phyloP scores from a whole-genome alignment of 2,329 filamentous ascomycete species.

The Coniochaeta sp. region DNA sequence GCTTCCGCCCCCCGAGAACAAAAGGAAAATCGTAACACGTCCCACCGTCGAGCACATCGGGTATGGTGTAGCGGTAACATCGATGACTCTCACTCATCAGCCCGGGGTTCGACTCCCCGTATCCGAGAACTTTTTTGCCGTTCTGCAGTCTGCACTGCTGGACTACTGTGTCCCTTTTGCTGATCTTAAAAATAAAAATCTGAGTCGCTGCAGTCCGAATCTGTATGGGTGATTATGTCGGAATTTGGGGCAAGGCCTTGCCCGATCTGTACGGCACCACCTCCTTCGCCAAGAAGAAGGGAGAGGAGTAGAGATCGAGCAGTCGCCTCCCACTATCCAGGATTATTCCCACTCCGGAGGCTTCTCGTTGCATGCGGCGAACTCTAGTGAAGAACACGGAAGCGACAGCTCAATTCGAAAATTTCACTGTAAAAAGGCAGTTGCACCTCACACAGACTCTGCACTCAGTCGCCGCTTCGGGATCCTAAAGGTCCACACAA shows the following conservation, averaged over 20 bases:
- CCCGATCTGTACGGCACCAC: slow-evolving; percentile 2
- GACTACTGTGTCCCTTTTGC: neutral
- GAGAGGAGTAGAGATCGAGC: slow-evolving; percentile 4
- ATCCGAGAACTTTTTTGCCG: neutral
- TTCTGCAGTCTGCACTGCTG: neutral
- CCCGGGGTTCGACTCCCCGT: slow-evolving; percentile 1
- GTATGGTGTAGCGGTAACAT: slow-evolving; percentile 3
- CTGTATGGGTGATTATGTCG: neutral
- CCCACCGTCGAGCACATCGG: neutral
- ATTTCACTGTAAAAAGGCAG: too few relatives aligned
- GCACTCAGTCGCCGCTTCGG: slow-evolving; percentile 3
- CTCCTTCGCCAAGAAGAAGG: slow-evolving; percentile 3
- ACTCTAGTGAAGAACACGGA: neutral
- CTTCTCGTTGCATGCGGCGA: neutral
- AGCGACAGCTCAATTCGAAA: neutral
- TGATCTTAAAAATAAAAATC: neutral
- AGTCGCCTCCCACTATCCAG: neutral
- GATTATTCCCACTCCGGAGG: neutral
- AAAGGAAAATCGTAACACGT: neutral
- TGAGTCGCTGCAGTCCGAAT: neutral
- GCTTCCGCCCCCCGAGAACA: too few relatives aligned
- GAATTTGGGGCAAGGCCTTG: neutral
- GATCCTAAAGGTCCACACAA: slow-evolving; percentile 21
- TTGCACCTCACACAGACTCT: neutral
- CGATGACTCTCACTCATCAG: slow-evolving; percentile 1